Evolutionary conservation across 2,329 filamentous ascomycete genomes (phyloP).

Genomic region (Aspergillus unguis): DNA sequence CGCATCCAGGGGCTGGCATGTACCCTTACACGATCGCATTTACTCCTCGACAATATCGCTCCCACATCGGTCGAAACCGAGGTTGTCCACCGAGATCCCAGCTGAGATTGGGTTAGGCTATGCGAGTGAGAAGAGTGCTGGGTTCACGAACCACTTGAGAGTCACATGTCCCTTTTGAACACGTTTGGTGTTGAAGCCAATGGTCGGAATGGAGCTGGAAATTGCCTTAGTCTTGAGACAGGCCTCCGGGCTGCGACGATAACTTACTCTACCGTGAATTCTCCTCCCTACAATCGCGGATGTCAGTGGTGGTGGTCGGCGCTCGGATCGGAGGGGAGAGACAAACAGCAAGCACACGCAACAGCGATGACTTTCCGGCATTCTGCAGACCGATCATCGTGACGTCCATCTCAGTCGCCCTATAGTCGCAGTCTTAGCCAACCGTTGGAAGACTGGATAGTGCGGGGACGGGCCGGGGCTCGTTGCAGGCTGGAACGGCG

Average conservation of each 20-base stretch:
- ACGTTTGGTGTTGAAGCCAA: conserved; percentile 98
- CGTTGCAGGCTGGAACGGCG: conserved; percentile 23
- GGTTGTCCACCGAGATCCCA: conserved; percentile 98
- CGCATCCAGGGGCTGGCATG: not conserved
- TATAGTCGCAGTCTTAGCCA: conserved; percentile 41
- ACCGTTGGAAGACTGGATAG: conserved; percentile 18
- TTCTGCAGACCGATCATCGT: conserved; percentile 99
- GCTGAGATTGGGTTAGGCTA: conserved; percentile 40
- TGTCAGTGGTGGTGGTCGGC: conserved; percentile 18
- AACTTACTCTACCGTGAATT: conserved; percentile 97
- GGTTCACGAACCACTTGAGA: conserved; percentile 72
- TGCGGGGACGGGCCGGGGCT: conserved; percentile 36
- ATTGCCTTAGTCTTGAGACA: conserved; percentile 16
- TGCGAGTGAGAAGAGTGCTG: not conserved
- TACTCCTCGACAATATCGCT: conserved; percentile 94
- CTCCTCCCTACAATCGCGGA: conserved; percentile 69
- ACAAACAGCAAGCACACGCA: conserved; percentile 92
- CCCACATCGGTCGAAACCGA: conserved; percentile 98
- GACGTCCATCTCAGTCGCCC: conserved; percentile 99
- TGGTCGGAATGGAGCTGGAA: conserved; percentile 89
- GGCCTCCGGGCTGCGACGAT: conserved; percentile 8
- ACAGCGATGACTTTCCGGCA: conserved; percentile 92
- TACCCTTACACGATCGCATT: conserved; percentile 80
- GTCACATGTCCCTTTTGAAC: conserved; percentile 98
- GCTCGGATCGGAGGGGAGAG: conserved; percentile 12